These are phyloP conservation scores for Cyclotella atomus DNA, from an alignment of 108 stramenopile genomes.

Conservation along the genomic window DNA sequence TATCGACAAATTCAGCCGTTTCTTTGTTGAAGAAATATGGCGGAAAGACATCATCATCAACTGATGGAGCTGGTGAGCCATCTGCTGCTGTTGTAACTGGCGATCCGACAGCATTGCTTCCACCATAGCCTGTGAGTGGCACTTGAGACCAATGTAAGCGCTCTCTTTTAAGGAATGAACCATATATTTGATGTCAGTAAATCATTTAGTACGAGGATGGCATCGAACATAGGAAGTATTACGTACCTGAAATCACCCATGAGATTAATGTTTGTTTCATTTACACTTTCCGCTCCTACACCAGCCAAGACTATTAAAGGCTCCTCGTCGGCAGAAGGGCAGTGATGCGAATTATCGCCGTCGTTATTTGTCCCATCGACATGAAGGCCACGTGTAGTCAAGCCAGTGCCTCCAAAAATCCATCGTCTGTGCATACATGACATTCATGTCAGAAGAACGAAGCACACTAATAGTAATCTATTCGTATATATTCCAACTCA, in stretches of 20 bases:
- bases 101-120: slow-evolving; percentile 67
- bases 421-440: slow-evolving; percentile 36
- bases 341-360: slow-evolving; percentile 73
- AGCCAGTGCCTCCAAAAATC: slow-evolving; percentile 82
- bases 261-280: slow-evolving; percentile 57
- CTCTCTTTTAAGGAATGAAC: slow-evolving; percentile 27
- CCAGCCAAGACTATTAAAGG: slow-evolving; percentile 64
- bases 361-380: slow-evolving; percentile 82
- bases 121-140: slow-evolving; percentile 80
- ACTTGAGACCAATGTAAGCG: slow-evolving; percentile 64
- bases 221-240: too few relatives aligned
- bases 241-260: slow-evolving; percentile 78
- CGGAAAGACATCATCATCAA: slow-evolving; percentile 83
- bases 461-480: background rate
- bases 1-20: slow-evolving; percentile 79
- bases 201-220: too few relatives aligned
- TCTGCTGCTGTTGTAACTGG: slow-evolving; percentile 76
- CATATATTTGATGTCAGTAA: too few relatives aligned
- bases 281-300: slow-evolving; percentile 70
- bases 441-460: background rate
- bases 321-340: slow-evolving; percentile 53
- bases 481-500: background rate
- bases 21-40: slow-evolving; percentile 68
- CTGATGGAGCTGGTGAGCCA: slow-evolving; percentile 75
- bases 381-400: slow-evolving; percentile 66